Base-by-base conservation (phyloP, 2,329 filamentous ascomycete species). In the Epichloe brachyelytri region DNA sequence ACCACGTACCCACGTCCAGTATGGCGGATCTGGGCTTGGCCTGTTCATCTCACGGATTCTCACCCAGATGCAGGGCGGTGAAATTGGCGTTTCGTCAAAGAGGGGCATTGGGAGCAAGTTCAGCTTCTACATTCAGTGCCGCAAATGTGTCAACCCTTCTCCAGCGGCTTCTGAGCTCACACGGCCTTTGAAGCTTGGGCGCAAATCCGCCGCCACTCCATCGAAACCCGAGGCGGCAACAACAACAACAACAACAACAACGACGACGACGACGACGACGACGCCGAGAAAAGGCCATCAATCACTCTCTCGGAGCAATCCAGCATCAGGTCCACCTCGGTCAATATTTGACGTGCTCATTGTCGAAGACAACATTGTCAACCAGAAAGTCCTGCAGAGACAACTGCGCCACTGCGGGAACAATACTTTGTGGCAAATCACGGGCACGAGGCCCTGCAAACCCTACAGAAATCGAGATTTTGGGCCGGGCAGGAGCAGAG, bases 31-130 rank as follows among this genome's bases (percentile, higher is more conserved):
- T 0, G 83, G 83, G 0, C 68, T 87, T 0, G 83, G 83, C 0
- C 69, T 90, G 1, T 89, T 88, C 68, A 89, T 90, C 61, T 87
- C 82, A 4, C 76, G 85, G 38, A 85, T 86, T 58, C 68, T 90
- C 46, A 86, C 83, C 2, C 85, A 89, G 62, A 69, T 89, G 47
- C 86, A 89, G 66, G 85, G 85, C 14, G 86, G 86, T 2, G 83
- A 88, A 61, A 87, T 89, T 51, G 85, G 85, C 7, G 84, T 89
- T 3, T 74, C 76, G 2, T 86, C 83, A 0, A 70, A 78, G 54
- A 76, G 80, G 52, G 85, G 82, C 12, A 72, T 79, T 38, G 86
- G 86, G 39, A 86, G 82, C 64, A 86, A 79, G 0, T 89, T 89
- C 64, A 83, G 80, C 30, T 89, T 90, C 63, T 89, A 87, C 62